Base-by-base conservation (phyloP, 257 asterid genomes). In the Nemophila menziesii region DNA sequence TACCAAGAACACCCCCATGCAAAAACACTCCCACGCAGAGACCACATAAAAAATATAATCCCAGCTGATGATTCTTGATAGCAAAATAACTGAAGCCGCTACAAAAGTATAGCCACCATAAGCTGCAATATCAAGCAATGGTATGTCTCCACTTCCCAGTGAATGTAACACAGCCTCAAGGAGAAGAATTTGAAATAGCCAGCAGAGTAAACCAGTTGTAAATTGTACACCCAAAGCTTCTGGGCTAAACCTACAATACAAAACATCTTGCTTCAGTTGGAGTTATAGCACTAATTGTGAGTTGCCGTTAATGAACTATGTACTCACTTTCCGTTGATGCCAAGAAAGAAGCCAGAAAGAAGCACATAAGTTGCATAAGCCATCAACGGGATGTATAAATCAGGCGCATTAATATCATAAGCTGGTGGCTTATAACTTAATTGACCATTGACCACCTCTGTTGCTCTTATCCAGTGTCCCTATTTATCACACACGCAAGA, bases 1-100 rank as follows among this genome's bases (percentile, higher is more conserved):
- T 20, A 61, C 61, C 41, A 61, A 24, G 47, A 61, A 43, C 22
- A 54, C 33, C 22, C 67, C 67, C 67, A 61, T 53, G 60, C 67
- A 40, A 1, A 61, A 55, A 34, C 61, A 43, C 20, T 41, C 61
- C 67, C 61, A 61, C 39, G 46, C 23, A 16, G 37, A 42, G 22
- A 54, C 22, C 3, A 19, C 44, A 11, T 14, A 61, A 19, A 46
- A 54, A 0, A 40, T 22, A 22, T 27, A 46, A 38, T 48, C 54
- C n/a, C n/a, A n/a, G 39, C 51, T 22, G 5, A 61, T 16, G 4
- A 53, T 61, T 36, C 49, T 47, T 19, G 42, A 43, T 15, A 48
- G 9, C 4, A 61, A 38, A 17, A 49, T 27, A 8, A 53, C 24
- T 10, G 56, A 53, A 10, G 49, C 43, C 33, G 47, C 61, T 24